Base-by-base conservation (phyloP, 2,329 filamentous ascomycete genomes). In the Penicillium verrucosum region DNA sequence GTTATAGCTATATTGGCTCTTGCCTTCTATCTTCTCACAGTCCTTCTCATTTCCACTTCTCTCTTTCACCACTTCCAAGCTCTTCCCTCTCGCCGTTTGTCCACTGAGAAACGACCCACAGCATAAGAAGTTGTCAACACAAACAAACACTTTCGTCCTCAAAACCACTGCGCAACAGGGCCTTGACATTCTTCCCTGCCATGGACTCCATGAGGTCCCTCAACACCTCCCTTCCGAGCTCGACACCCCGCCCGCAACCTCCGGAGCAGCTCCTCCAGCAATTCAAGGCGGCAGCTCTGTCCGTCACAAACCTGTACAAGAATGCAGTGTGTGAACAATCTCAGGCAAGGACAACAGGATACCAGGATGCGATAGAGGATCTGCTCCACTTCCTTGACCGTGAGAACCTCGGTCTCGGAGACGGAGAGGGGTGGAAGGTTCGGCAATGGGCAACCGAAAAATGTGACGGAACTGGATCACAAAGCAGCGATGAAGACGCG, bases 291-390 rank as follows among this genome's bases (percentile, higher is more conserved):
- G 94, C 94, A 34, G 94, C 94, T 21, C 82, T 97, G 34, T 96
- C 92, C 6, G 92, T 97, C 54, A 97, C 94, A 46, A 96, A 95
- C 69, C 86, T 99, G 14, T 97, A 97, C 79, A 97, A 96, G 76
- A 92, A 88, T 38, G 93, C 93, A 3, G 88, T 90, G 12, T 81
- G 86, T 32, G 89, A 90, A 47, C 87, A 94, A 71, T 82, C 87
- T 48, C 87, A 87, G 67, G 86, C 91, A 45, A 86, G 90, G 48
- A 78, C 84, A 49, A 88, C 92, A 38, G 94, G 94, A 27, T 97
- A 97, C 67, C 92, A 97, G 73, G 92, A 97, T 70, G 95, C 92
- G 37, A 79, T 99, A 37, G 91, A 97, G 62, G 93, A 97, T 64
- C 79, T 99, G 5, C 78, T 97, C n/a, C 76, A 81, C 16, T 95